A percentile compares a stretch with the other conserved stretches of the same genome.
Evolutionary conservation across 2,329 filamentous ascomycete species (phyloP).

Genomic region (Botrytis aclada): DNA sequence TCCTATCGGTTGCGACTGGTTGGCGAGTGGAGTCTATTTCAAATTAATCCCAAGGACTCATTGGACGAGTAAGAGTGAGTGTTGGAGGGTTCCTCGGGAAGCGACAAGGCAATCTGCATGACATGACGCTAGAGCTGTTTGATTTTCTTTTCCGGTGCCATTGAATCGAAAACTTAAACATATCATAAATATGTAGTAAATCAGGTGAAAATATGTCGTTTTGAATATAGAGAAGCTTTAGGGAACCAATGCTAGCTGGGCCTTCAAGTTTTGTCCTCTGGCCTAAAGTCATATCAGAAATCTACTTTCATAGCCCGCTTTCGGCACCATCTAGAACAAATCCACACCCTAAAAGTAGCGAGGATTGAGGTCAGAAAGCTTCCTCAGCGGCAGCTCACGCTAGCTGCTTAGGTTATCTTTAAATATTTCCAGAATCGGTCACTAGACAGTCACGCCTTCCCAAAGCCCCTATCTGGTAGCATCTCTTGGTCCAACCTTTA

Average conservation of each 20-base stretch:
- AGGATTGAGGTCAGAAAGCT: background rate
- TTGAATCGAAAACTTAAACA: background rate
- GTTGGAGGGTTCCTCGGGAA: background rate
- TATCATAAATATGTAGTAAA: background rate
- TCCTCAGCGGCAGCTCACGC: background rate
- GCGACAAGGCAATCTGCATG: background rate
- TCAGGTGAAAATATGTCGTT: background rate
- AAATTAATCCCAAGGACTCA: background rate
- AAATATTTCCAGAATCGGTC: background rate
- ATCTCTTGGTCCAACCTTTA: background rate
- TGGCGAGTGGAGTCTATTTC: background rate
- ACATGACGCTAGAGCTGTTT: background rate
- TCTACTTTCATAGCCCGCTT: background rate
- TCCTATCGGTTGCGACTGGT: background rate
- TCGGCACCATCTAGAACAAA: background rate
- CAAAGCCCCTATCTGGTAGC: background rate
- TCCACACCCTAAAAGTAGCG: background rate
- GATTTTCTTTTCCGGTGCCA: background rate
- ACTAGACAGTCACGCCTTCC: background rate
- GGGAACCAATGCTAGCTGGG: background rate
- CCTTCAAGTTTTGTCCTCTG: background rate
- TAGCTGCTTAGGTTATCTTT: background rate
- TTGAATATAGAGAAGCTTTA: background rate
- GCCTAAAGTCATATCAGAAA: background rate
- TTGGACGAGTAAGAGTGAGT: background rate